phyloP scores from a whole-genome alignment of 805 yeast genomes.

The Wickerhamomyces alni region DNA sequence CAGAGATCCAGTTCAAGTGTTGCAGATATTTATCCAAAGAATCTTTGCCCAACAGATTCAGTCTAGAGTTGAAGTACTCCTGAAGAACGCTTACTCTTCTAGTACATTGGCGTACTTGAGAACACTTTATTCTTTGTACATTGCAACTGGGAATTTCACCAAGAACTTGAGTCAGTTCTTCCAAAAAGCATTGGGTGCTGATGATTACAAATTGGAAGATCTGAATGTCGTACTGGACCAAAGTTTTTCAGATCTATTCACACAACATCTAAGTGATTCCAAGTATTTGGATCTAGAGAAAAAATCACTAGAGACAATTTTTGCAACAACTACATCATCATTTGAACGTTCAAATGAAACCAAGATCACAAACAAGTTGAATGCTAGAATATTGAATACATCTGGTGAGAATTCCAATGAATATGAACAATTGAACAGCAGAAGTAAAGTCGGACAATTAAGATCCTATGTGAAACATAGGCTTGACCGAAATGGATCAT shows the following conservation, averaged over 20 bases:
- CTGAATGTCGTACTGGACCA: conserved; percentile 57
- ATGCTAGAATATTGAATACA: conserved; percentile 9
- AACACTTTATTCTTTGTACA: conserved; percentile 61
- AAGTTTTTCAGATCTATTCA: conserved; percentile 65
- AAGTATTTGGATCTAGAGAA: conserved; percentile 69
- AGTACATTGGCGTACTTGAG: conserved; percentile 72
- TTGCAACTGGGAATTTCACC: conserved; percentile 51
- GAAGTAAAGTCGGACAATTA: conserved; percentile 43
- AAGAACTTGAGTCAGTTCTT: conserved; percentile 61
- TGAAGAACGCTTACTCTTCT: conserved; percentile 56
- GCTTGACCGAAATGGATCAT: conserved; percentile 36
- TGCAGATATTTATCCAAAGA: conserved; percentile 66
- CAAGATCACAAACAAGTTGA: conserved; percentile 26
- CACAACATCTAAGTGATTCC: conserved; percentile 58
- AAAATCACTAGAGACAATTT: conserved; percentile 47
- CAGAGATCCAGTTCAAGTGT: conserved; percentile 56
- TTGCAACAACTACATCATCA: conserved; percentile 25
- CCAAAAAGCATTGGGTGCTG: conserved; percentile 33
- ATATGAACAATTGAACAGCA: conserved; percentile 24
- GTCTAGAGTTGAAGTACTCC: conserved; percentile 47
- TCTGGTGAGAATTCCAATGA: conserved; percentile 17
- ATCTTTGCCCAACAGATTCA: conserved; percentile 68
- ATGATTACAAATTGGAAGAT: conserved; percentile 33
- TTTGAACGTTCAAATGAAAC: conserved; percentile 28
- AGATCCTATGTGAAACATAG: conserved; percentile 51